Conservation (phyloP, 2,329 filamentous ascomycete genomes). For the Aureobasidium sp. region DNA sequence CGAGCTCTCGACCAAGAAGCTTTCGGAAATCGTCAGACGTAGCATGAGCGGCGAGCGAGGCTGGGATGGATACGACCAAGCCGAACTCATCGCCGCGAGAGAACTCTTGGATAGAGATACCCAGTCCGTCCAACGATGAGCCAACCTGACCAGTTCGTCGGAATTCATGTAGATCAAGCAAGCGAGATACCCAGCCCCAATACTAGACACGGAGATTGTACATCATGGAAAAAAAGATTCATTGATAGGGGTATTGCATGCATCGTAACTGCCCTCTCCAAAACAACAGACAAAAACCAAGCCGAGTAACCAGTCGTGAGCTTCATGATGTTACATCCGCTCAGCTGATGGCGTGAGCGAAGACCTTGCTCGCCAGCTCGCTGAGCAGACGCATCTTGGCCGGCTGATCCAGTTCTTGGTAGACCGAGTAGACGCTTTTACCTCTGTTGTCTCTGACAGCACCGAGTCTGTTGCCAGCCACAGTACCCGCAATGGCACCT, state of each 20-base stretch:
- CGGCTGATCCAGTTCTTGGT: slow-evolving; percentile 73
- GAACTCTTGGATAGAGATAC: slow-evolving; percentile 53
- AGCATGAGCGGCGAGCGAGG: slow-evolving; percentile 51
- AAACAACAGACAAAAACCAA: not conserved
- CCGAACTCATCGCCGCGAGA: slow-evolving; percentile 62
- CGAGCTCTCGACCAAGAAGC: slow-evolving; percentile 61
- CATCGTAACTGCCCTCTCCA: not conserved
- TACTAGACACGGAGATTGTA: not conserved
- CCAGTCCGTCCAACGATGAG: slow-evolving; percentile 25
- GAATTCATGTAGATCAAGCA: not conserved
- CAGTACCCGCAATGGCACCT: slow-evolving; percentile 78
- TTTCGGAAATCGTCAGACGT: slow-evolving; percentile 65
- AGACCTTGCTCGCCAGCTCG: slow-evolving; percentile 77
- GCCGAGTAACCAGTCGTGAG: not conserved
- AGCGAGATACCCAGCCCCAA: slow-evolving; percentile 5
- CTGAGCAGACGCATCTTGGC: slow-evolving; percentile 74
- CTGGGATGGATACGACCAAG: slow-evolving; percentile 64
- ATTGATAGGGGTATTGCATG: slow-evolving; percentile 12
- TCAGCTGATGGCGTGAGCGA: slow-evolving; percentile 63
- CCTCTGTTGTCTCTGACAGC: slow-evolving; percentile 81
- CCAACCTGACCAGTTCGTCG: not conserved
- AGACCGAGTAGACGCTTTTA: slow-evolving; percentile 92
- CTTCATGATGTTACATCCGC: slow-evolving; percentile 11
- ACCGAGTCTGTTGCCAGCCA: slow-evolving; percentile 86
- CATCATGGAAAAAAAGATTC: not conserved